These are phyloP conservation scores for Monosporascus sp. DNA, from an alignment of 2,329 filamentous ascomycete genomes.

Conservation along the genomic window DNA sequence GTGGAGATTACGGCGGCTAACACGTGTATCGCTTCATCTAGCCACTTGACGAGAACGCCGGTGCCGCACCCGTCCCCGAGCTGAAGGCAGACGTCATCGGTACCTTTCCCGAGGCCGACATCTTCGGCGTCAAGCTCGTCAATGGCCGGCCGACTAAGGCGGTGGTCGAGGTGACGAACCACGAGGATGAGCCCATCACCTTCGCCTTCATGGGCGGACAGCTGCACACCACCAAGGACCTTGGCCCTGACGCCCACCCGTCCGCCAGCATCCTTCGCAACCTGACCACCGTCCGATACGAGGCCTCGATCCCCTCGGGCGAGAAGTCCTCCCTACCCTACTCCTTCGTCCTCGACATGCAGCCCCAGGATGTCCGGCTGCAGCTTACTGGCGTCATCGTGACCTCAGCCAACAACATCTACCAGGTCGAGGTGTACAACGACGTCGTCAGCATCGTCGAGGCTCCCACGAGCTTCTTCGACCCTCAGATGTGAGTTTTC, in stretches of 20 bases:
- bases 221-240: conserved; percentile 54
- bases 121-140: conserved; percentile 92
- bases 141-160: conserved; percentile 85
- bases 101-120: conserved; percentile 64
- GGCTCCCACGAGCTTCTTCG: conserved; percentile 83
- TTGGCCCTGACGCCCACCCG: conserved; percentile 42
- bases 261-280: conserved; percentile 68
- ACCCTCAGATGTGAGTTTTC: conserved; percentile 80
- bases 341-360: conserved; percentile 83
- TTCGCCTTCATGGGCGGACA: conserved; percentile 73
- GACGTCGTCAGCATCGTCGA: conserved; percentile 83
- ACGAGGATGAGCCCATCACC: conserved; percentile 69
- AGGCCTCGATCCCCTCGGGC: conserved; percentile 67
- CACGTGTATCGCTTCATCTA: not conserved
- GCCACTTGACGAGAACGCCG: conserved; percentile 21
- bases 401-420: conserved; percentile 61
- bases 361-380: conserved; percentile 81
- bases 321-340: conserved; percentile 73
- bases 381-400: conserved; percentile 71
- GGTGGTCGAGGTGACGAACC: conserved; percentile 76
- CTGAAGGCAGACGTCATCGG: conserved; percentile 62
- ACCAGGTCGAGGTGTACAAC: conserved; percentile 76
- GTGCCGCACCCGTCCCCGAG: conserved; percentile 30
- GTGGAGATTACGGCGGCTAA: not conserved
- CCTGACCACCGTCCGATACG: conserved; percentile 72